A percentile compares a stretch with the other conserved stretches of the same genome.
These are phyloP conservation scores for Acer campestre DNA, from an alignment of 345 rosid species.

Conservation along the genomic window DNA sequence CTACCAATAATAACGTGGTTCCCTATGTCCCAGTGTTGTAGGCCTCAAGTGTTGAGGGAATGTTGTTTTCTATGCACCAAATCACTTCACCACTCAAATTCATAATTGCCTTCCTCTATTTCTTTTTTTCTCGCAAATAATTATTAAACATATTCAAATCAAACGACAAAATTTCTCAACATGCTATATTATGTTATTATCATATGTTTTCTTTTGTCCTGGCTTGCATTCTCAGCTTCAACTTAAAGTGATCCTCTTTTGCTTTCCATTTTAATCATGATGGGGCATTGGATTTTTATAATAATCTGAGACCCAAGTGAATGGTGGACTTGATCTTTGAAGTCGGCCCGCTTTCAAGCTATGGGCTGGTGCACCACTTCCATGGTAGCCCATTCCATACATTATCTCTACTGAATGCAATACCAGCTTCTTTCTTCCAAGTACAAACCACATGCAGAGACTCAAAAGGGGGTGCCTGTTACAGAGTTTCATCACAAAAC, in stretches of 20 bases:
- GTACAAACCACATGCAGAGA: neutral
- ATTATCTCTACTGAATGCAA: neutral
- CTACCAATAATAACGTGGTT: neutral
- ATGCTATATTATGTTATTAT: neutral
- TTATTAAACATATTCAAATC: neutral
- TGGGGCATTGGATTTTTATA: neutral
- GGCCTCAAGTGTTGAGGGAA: neutral
- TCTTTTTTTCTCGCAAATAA: neutral
- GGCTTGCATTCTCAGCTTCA: neutral
- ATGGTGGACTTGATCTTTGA: neutral
- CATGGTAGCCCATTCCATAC: neutral
- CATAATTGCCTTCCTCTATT: neutral
- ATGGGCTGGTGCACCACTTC: neutral
- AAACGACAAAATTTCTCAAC: neutral
- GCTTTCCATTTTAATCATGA: neutral
- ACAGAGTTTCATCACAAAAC: neutral
- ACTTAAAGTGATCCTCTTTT: neutral
- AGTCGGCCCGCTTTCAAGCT: neutral
- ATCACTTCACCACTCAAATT: neutral
- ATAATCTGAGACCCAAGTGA: too few species aligned
- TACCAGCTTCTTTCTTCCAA: neutral
- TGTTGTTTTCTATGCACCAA: neutral
- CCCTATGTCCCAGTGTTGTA: slow-evolving; percentile 16
- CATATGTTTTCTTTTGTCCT: slow-evolving; percentile 1
- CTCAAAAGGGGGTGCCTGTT: neutral